Evolutionary conservation across 176 grass and related monocot genomes (phyloP), one percentile per base, ranked within the genome.

Genomic region (Zea mays): DNA sequence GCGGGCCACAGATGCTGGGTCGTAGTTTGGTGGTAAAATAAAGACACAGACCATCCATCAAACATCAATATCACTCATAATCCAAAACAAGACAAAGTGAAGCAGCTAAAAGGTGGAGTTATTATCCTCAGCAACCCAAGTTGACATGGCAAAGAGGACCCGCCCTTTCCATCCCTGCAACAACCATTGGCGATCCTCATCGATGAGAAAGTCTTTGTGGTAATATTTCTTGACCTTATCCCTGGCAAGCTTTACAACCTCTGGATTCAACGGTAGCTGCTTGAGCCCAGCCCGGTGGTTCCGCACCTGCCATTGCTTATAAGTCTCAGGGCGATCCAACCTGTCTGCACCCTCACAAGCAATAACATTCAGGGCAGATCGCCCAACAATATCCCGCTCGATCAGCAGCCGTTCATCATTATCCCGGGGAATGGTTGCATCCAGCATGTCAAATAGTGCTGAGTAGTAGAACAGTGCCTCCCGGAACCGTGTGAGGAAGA

Each of bases 381-480:
- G 41, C 40, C 65, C n/a, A 44, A 44, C 8, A 42, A 44, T n/a
- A 20, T 19, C 40, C 65, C 40, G 65, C 65, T 67, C 65, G 17
- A 67, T 19, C 65, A 67, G n/a, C 9, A 67, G 16, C 9, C 65
- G 65, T 42, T 6, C 40, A 42, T 21, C 8, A 67, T 44, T 67
- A 12, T 44, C 65, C 17, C 65, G 40, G 41, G 65, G 65, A 44
- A 42, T 42, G 4, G 65, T 67, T n/a, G 65, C 65, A 67, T 67
- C 65, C 0, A 67, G 8, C 65, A 67, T 67, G 40, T 67, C 65
- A 44, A 67, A 67, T 21, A 58, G 5, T 33, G 88, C 60, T 0
- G 83, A 83, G 75, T 75, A 86, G 8, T 13, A 72, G 74, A 86
- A 86, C 0, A 90, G 55, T 21, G 55, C 55, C 55, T 58, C 55